Evolutionary conservation across 192 early-diverging fungal genomes (phyloP).

Genomic region (Paraglomus brasilianum): DNA sequence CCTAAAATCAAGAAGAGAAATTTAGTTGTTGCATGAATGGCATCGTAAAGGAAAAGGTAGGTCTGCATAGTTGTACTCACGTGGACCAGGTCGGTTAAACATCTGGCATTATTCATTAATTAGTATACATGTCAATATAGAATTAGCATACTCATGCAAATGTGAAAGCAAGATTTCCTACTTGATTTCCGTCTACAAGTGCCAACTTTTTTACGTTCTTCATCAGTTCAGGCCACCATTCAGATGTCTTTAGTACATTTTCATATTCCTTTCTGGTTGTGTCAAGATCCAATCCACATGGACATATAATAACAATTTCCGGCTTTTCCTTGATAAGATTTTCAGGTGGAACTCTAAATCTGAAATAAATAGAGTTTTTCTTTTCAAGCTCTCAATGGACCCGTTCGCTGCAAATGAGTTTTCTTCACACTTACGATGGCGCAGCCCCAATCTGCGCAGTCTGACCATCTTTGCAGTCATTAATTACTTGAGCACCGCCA

Average conservation of each 20-base stretch:
- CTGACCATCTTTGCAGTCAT: conserved; percentile 32
- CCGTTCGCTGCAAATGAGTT: too few relatives aligned
- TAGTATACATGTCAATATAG: too few relatives aligned
- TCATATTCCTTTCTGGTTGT: conserved; percentile 44
- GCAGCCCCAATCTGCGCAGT: conserved; percentile 33
- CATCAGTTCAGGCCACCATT: conserved; percentile 38
- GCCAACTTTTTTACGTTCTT: conserved; percentile 39
- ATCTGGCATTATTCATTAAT: conserved; percentile 37
- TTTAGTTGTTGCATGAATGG: too few relatives aligned
- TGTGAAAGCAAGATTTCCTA: background rate
- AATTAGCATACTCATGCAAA: background rate
- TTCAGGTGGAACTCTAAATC: conserved; percentile 39
- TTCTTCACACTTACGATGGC: conserved; percentile 43
- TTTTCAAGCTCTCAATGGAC: too few relatives aligned
- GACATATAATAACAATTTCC: conserved; percentile 48
- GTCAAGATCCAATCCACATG: conserved; percentile 49
- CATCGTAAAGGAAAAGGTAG: too few relatives aligned
- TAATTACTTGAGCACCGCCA: conserved; percentile 48
- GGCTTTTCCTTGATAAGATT: conserved; percentile 32
- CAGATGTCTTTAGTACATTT: conserved; percentile 33
- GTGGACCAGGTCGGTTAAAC: conserved; percentile 56
- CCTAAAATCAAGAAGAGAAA: conserved; percentile 28
- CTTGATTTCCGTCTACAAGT: conserved; percentile 52
- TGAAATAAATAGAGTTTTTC: conserved; percentile 22
- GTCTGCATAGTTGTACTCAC: conserved; percentile 35